These are phyloP conservation scores for Leishmania guyanensis DNA, from an alignment of 208 protist species.

Conservation along the genomic window DNA sequence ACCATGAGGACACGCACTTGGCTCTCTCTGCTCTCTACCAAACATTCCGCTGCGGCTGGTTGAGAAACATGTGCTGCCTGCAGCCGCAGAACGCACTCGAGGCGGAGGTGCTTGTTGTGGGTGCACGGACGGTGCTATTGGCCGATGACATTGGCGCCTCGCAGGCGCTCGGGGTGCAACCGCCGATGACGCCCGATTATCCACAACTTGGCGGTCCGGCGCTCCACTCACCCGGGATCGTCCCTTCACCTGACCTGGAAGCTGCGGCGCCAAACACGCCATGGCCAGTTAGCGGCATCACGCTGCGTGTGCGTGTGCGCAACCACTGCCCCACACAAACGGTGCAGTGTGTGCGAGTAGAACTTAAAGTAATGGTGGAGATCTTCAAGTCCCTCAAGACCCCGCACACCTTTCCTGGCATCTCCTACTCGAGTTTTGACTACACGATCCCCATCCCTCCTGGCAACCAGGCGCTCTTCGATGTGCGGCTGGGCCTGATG, in stretches of 20 bases:
- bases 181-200: not conserved
- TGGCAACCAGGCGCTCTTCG: constrained; percentile 44
- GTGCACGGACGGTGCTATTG: constrained; percentile 46
- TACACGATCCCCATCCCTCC: constrained; percentile 53
- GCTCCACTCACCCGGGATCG: not conserved
- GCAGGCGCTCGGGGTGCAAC: constrained; percentile 28
- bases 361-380: constrained; percentile 52
- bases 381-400: constrained; percentile 67
- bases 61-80: constrained; percentile 63
- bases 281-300: constrained; percentile 44
- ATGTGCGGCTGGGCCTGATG: constrained; percentile 38
- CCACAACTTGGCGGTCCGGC: constrained; percentile 14
- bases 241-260: constrained; percentile 7
- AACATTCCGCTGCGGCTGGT: constrained; percentile 42
- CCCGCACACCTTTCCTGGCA: constrained; percentile 37
- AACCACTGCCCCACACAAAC: constrained; percentile 39
- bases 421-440: constrained; percentile 52
- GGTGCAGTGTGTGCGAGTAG: constrained; percentile 46
- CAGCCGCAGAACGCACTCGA: constrained; percentile 40
- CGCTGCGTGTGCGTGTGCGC: constrained; percentile 50
- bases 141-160: constrained; percentile 33
- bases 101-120: constrained; percentile 57
- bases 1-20: constrained; percentile 25
- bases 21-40: constrained; percentile 56
- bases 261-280: constrained; percentile 33